A percentile compares a stretch with the other conserved stretches of the same genome.
Conservation (phyloP, 371 early-diverging fungal species). For the Fennellomyces sp. region DNA sequence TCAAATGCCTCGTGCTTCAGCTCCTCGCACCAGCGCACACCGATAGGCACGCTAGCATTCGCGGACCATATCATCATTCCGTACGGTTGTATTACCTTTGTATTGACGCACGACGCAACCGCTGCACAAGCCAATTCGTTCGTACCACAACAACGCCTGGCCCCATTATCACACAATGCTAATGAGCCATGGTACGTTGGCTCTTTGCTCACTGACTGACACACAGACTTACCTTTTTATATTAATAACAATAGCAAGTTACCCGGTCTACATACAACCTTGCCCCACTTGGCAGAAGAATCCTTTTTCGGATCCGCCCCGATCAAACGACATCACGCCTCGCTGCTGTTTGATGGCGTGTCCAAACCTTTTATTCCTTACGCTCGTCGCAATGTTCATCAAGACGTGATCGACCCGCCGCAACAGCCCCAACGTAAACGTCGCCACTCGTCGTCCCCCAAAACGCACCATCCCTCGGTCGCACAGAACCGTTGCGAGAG, state of each 20-base stretch:
- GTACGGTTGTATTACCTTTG: conserved; percentile 40
- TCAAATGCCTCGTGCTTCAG: conserved; percentile 25
- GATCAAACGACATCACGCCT: too few relatives aligned
- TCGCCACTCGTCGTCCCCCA: conserved; percentile 12
- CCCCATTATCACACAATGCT: neutral
- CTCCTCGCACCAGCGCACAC: conserved; percentile 22
- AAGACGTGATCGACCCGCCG: neutral
- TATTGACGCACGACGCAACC: conserved; percentile 10
- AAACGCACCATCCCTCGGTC: conserved; percentile 3
- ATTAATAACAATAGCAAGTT: neutral
- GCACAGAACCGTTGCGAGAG: conserved; percentile 39
- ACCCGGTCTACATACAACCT: conserved; percentile 4
- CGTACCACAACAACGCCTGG: neutral
- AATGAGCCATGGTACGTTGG: neutral
- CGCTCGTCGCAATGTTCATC: conserved; percentile 11
- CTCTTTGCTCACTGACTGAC: neutral
- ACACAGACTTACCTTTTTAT: neutral
- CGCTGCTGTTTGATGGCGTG: neutral
- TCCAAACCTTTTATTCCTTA: conserved; percentile 8
- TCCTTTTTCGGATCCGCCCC: neutral
- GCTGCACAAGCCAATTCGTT: neutral
- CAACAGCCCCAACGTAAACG: conserved; percentile 2
- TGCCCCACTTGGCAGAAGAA: conserved; percentile 1
- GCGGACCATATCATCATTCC: conserved; percentile 31
- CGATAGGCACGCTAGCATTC: conserved; percentile 7